Conservation (phyloP, 2,329 filamentous ascomycete species). For the Calonectria ilicicola region DNA sequence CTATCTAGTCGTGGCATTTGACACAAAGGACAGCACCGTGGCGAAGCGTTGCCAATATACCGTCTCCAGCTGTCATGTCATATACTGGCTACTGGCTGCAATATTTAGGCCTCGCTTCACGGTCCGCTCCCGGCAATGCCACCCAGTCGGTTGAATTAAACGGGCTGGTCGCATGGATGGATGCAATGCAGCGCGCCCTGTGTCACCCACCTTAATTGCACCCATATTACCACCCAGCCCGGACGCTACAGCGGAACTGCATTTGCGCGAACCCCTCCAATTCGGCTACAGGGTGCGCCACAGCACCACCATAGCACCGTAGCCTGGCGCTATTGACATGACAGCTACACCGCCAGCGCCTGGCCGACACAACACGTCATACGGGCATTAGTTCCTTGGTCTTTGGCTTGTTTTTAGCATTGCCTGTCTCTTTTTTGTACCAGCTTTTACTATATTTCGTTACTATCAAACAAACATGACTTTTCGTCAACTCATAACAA, state of each 20-base stretch:
- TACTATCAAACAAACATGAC: constrained; percentile 35
- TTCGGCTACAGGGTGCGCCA: background rate
- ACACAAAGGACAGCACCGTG: background rate
- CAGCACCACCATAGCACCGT: background rate
- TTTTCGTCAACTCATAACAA: constrained; percentile 30
- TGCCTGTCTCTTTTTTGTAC: constrained; percentile 21
- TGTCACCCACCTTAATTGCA: background rate
- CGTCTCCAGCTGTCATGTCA: background rate
- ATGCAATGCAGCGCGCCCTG: background rate
- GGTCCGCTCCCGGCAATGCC: background rate
- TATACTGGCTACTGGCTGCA: background rate
- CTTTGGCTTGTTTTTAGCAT: background rate
- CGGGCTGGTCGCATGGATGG: background rate
- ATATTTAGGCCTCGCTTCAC: too few relatives aligned
- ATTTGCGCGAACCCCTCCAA: background rate
- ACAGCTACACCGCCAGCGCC: background rate
- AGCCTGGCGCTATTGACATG: background rate
- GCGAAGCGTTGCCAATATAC: background rate
- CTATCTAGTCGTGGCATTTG: background rate
- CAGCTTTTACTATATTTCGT: constrained; percentile 25
- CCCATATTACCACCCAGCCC: background rate
- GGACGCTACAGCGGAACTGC: background rate
- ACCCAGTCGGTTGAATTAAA: background rate
- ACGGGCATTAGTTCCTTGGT: background rate
- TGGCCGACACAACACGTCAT: background rate